Evolutionary conservation across 108 stramenopile genomes (phyloP).

Genomic region (Conticribra guillardii): DNA sequence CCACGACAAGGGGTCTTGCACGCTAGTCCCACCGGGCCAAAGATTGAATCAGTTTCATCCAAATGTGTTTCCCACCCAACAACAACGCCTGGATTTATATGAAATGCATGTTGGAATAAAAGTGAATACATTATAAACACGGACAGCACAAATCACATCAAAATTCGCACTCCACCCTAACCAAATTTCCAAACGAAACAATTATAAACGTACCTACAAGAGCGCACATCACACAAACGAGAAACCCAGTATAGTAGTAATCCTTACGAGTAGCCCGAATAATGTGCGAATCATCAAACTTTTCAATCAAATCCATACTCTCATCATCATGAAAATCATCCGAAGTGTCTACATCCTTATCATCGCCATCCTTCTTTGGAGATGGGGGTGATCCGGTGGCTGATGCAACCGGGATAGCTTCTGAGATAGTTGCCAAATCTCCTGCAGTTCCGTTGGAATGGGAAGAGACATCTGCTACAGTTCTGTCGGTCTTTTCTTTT

Average conservation of each 20-base stretch:
- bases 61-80: slow-evolving; percentile 52
- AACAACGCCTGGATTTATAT: slow-evolving; percentile 5
- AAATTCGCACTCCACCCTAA: no score
- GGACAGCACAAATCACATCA: no score
- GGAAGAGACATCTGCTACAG: no score
- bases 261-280: slow-evolving; percentile 57
- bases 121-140: no score
- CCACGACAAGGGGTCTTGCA: slow-evolving; percentile 55
- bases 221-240: slow-evolving; percentile 47
- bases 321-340: slow-evolving; percentile 18
- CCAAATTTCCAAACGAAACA: no score
- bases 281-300: slow-evolving; percentile 44
- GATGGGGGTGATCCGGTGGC: neutral
- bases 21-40: slow-evolving; percentile 55
- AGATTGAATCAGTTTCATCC: slow-evolving; percentile 53
- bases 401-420: neutral
- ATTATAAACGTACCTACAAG: slow-evolving; percentile 24
- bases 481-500: slow-evolving; percentile 24
- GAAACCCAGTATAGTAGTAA: slow-evolving; percentile 47
- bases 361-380: slow-evolving; percentile 5
- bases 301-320: neutral
- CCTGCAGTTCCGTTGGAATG: slow-evolving; percentile 1
- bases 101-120: neutral
- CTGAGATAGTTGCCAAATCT: slow-evolving; percentile 1
- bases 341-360: neutral